Base-by-base conservation (phyloP, 208 protist species). In the Crithidia brevicula region DNA sequence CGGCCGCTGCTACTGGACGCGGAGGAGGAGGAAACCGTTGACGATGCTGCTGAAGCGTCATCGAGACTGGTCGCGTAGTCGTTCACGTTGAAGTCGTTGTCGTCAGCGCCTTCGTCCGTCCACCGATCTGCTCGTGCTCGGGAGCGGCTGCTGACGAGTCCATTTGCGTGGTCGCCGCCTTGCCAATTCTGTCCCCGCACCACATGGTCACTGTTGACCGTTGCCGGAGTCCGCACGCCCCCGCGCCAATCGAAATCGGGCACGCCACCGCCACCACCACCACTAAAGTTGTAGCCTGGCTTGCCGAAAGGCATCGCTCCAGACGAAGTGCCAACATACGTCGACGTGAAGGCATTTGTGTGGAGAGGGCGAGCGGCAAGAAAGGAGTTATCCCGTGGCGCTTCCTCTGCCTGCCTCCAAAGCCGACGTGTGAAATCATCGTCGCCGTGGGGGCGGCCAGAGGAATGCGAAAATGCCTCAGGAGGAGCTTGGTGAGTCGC, bases 131-230 rank as follows among this genome's bases (percentile, higher is more conserved):
- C 53, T 23, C 70, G 62, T 8, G 40, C 70, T 16, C 70, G 52
- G 13, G 62, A 70, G 56, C 70, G 70, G 49, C 70, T 76, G 38
- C 56, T 60, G 15, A 76, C 70, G 1, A 76, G 56, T 2, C 70
- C 70, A 20, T 20, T 60, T 1, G 30, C 15, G 13, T 23, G 3
- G 18, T 16, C 33, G 23, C 42, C 31, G 11, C n/a, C 23, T n/a
- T n/a, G n/a, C n/a, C n/a, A n/a, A n/a, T n/a, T n/a, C n/a, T n/a
- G n/a, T n/a, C n/a, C n/a, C n/a, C n/a, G n/a, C n/a, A n/a, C n/a
- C n/a, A n/a, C n/a, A n/a, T n/a, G n/a, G n/a, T n/a, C 25, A 23
- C 1, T 30, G 34, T 54, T n/a, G n/a, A n/a, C 16, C 3, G 34
- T 53, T 22, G 22, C 34, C 3, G 57, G 49, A 9, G 45, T 36